These are phyloP conservation scores for Miamiensis avidus DNA, from an alignment of 169 alveolate species.

Conservation along the genomic window DNA sequence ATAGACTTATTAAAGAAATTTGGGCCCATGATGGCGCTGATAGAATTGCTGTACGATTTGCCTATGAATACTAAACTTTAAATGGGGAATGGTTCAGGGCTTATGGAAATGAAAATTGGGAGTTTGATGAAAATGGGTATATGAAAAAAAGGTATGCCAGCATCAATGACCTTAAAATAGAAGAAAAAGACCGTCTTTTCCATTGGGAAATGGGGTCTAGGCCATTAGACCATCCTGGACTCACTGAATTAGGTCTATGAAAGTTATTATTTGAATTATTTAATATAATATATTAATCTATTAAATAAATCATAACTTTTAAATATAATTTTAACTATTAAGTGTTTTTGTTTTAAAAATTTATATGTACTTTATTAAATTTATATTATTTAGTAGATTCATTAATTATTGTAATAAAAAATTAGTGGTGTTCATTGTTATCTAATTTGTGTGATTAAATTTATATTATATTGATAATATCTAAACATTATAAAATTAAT, in stretches of 20 bases:
- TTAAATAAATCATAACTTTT: too few relatives aligned
- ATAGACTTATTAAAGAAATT: constrained; percentile 9
- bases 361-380: too few relatives aligned
- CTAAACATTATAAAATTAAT: too few relatives aligned
- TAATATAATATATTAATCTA: too few relatives aligned
- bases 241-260: constrained; percentile 12
- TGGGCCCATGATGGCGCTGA: not conserved
- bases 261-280: too few relatives aligned
- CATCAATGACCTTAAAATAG: constrained; percentile 1
- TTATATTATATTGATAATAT: too few relatives aligned
- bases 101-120: constrained; percentile 31
- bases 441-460: too few relatives aligned
- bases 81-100: constrained; percentile 15
- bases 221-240: constrained; percentile 7
- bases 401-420: too few relatives aligned
- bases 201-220: constrained; percentile 2
- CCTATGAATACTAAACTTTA: constrained; percentile 12
- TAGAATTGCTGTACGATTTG: constrained; percentile 20
- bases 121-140: constrained; percentile 12
- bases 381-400: too few relatives aligned
- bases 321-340: too few relatives aligned
- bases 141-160: constrained; percentile 16
- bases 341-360: too few relatives aligned
- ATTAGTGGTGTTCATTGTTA: too few relatives aligned
- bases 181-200: not conserved